Evolutionary conservation across 805 yeast species (phyloP), one percentile per base, ranked within the genome.

Genomic region (Metschnikowia cubensis): DNA sequence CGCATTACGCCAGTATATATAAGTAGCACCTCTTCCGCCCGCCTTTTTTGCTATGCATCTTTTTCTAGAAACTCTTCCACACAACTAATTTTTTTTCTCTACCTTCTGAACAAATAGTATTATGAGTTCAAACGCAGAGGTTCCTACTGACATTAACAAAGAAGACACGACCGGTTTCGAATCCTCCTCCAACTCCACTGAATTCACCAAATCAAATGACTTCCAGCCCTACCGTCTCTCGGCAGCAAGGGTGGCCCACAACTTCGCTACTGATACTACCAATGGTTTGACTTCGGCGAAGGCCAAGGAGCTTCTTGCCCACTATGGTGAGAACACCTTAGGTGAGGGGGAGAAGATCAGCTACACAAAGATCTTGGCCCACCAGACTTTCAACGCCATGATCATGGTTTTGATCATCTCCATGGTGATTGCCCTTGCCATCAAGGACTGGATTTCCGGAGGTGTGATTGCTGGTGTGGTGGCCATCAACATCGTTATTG

Each of bases 371-470:
- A 85, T 87, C 49, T 53, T 86, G 25, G 68, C 84, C 37, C 85
- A 84, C 55, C 94, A 86, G 58, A 71, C 82, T 2, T 82, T 82
- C 64, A 86, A 86, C 61, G 92, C 94, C 42, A 86, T 86, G 94
- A 82, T 85, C 45, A 66, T 86, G 55, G 92, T 86, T 7, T 72
- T 85, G 55, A 67, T 85, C 47, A 83, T 84, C 35, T 81, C 89
- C 15, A 80, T 83, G 86, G 65, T 81, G 18, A 84, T 86, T 46
- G 83, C 91, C 4, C 74, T 85, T 44, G 90, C 85, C 18, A 84
- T 87, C 55, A 73, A 75, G 50, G 92, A 87, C 64, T 86, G 88
- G 85, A 87, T 86, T 55, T 82, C 89, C 7, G 94, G 90, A 44
- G 94, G 92, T 48, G 92, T 87, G 33, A 84, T 86, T 62, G 82